A percentile compares a stretch with the other conserved stretches of the same genome.
These are phyloP conservation scores for Penicillium oxalicum DNA, from an alignment of 2,329 filamentous ascomycete species.

Conservation along the genomic window DNA sequence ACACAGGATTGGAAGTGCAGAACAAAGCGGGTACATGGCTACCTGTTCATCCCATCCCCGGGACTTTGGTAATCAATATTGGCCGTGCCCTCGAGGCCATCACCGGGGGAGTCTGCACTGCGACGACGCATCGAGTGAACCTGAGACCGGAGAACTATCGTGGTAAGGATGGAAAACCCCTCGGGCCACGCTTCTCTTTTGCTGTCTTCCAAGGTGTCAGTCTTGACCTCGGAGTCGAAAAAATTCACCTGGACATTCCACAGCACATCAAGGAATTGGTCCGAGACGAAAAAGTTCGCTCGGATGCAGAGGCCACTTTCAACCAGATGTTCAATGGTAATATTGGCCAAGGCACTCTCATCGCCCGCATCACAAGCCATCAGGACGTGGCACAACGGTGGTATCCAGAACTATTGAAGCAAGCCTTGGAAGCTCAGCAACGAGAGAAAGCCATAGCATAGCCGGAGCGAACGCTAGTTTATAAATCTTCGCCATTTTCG, in stretches of 20 bases:
- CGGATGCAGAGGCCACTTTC: slow-evolving; percentile 34
- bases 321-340: slow-evolving; percentile 16
- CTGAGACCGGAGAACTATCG: slow-evolving; percentile 26
- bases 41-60: slow-evolving; percentile 39
- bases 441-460: neutral
- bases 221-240: slow-evolving; percentile 27
- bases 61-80: slow-evolving; percentile 47
- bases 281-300: slow-evolving; percentile 28
- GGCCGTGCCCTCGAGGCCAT: slow-evolving; percentile 35
- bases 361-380: slow-evolving; percentile 34
- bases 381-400: slow-evolving; percentile 33
- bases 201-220: slow-evolving; percentile 35
- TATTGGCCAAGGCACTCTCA: slow-evolving; percentile 30
- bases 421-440: neutral
- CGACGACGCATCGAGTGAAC: slow-evolving; percentile 33
- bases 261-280: slow-evolving; percentile 26
- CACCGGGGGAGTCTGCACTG: slow-evolving; percentile 32
- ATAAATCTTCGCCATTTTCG: too few species aligned
- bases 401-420: slow-evolving; percentile 30
- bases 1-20: slow-evolving; percentile 45
- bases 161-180: slow-evolving; percentile 12
- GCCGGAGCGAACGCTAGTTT: too few species aligned
- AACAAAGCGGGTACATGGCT: slow-evolving; percentile 45
- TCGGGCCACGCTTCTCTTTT: slow-evolving; percentile 33
- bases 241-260: slow-evolving; percentile 27